Evolutionary conservation across 2,329 filamentous ascomycete species (phyloP), one percentile per base, ranked within the genome.

Genomic region (Talaromyces sp.): DNA sequence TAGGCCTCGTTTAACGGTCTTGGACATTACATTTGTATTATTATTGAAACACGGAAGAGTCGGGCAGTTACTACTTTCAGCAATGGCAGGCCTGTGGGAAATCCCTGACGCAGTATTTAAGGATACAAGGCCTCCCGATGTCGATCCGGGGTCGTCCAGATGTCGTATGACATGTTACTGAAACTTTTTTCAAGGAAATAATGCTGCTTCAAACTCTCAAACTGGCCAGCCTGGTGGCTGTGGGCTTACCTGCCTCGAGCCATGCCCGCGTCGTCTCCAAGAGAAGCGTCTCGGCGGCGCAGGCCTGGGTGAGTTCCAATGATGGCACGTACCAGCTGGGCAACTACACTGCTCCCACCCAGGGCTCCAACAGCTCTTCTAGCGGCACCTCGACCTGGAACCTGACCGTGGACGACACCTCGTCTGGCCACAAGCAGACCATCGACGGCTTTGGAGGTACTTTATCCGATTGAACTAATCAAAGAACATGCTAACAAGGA

Each of bases 371-470:
- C 5, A 41, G 41, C 43, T 19, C 17, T 24, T 41, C 29, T 1
- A 35, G 24, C 31, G 14, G 21, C 24, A n/a, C 56, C 24, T 58
- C 56, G 11, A 52, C 56, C 7, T 58, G 56, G 56, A 41, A 50
- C 19, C 29, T 58, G 29, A 31, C 27, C 32, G 56, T 58, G 4
- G 56, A 58, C 32, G 56, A 58, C 19, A 52, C 56, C 13, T 51
- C 43, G 13, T 31, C 26, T 29, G 56, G 56, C 17, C 46, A 58
- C 56, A 58, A 58, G 32, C 56, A 58, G n/a, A 51, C 43, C 6
- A 58, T 58, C 32, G 49, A 51, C 29, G 56, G 56, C 13, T 58
- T 58, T 53, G 56, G 56, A 21, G 56, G 56, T 58, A 58, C 46
- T 26, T 49, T 24, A n/a, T n/a, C n/a, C n/a, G n/a, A n/a, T n/a